A percentile compares a stretch with the other conserved stretches of the same genome.
Evolutionary conservation across 257 asterid genomes (phyloP).

Genomic region (Solanum sejunctum): DNA sequence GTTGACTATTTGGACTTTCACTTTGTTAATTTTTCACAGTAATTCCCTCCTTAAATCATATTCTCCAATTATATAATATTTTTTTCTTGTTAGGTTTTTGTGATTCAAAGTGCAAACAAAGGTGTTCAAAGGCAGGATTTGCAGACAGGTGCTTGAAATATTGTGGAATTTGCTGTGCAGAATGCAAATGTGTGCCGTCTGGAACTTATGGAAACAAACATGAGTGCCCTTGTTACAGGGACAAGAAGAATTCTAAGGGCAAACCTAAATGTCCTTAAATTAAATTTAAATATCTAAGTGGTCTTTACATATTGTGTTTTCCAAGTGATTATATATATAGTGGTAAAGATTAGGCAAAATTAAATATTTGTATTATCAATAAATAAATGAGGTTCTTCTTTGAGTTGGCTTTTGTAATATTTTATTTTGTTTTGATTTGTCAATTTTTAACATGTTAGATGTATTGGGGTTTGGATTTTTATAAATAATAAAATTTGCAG

Average conservation of each 20-base stretch:
- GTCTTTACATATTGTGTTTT: neutral
- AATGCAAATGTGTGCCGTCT: conserved; percentile 65
- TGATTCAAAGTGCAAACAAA: conserved; percentile 18
- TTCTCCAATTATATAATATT: too few relatives aligned
- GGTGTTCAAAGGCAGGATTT: conserved; percentile 54
- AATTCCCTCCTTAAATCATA: too few relatives aligned
- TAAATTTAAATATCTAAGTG: neutral
- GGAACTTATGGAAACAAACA: conserved; percentile 58
- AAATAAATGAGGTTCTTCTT: neutral
- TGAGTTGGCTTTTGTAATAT: neutral
- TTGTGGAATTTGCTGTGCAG: conserved; percentile 48
- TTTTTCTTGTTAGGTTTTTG: conserved; percentile 18
- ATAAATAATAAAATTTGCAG: neutral
- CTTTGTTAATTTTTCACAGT: too few relatives aligned
- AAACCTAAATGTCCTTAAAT: conserved; percentile 54
- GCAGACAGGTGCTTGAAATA: conserved; percentile 41
- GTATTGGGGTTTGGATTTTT: neutral
- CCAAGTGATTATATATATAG: neutral
- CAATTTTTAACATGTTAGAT: neutral
- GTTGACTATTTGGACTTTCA: too few relatives aligned
- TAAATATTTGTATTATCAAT: neutral
- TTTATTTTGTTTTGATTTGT: neutral
- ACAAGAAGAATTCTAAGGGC: conserved; percentile 55
- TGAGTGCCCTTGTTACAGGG: conserved; percentile 66
- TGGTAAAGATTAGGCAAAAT: neutral